Conservation (phyloP, 306 rosid species). For the Abrus pulchellus region DNA sequence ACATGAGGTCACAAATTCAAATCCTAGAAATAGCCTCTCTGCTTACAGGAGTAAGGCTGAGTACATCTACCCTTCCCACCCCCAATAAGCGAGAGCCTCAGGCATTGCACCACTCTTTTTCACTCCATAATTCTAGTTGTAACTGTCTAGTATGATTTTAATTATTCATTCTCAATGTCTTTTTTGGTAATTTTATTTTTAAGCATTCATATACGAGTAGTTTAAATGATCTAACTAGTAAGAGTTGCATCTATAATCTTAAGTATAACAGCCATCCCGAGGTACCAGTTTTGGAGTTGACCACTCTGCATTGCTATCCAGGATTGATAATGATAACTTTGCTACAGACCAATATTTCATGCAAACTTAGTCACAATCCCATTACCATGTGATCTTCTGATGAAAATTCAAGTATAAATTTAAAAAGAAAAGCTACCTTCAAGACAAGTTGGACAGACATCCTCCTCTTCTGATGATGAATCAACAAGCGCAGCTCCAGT, state of each 20-base stretch:
- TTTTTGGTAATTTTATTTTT: not conserved
- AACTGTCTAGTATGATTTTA: not conserved
- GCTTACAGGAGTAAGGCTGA: not conserved
- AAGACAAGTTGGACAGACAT: constrained; percentile 97
- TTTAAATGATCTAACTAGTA: not conserved
- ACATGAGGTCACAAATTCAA: not conserved
- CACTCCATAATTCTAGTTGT: not conserved
- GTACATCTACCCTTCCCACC: not conserved
- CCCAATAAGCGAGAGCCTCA: constrained; percentile 1
- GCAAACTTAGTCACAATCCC: not conserved
- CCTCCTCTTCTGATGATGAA: constrained; percentile 90
- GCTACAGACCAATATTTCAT: constrained; percentile 7
- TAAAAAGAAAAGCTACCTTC: constrained; percentile 66
- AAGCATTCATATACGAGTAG: not conserved
- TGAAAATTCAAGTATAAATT: constrained; percentile 21
- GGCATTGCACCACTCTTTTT: not conserved
- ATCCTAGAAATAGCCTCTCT: not conserved
- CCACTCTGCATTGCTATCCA: not conserved
- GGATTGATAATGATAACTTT: constrained; percentile 13
- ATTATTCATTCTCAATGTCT: not conserved
- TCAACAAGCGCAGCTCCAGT: constrained; percentile 59
- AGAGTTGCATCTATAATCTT: not conserved
- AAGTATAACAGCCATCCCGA: not conserved
- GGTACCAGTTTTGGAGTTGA: not conserved
- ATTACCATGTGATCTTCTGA: not conserved